Base-by-base conservation (phyloP, 2,329 filamentous ascomycete species). In the Colletotrichum destructivum region DNA sequence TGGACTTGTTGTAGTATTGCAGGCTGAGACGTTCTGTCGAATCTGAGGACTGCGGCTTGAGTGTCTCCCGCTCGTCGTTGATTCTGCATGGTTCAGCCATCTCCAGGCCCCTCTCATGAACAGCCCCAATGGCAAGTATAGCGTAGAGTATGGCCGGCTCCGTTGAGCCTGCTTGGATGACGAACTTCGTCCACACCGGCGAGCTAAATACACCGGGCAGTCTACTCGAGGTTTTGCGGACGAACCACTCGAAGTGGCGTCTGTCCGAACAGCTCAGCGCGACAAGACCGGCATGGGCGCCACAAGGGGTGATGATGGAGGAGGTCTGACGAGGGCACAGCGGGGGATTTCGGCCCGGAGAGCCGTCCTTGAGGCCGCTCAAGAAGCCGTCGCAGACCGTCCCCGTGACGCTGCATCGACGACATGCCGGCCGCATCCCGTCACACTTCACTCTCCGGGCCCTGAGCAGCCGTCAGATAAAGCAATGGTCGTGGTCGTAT, bases 211-310 rank as follows among this genome's bases (percentile, higher is more conserved):
- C 76, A 0, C 82, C 82, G 0, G 79, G 79, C 0, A 85, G 70
- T 63, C 84, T 84, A 4, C 75, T 73, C 0, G 75, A 76, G 5
- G 81, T 84, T 23, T 81, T 80, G 44, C 75, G 75, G 18, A 79
- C 79, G 76, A 88, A 88, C 80, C 84, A 87, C 16, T 84, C 81
- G 18, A 86, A 80, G 65, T 77, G 56, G 82, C 78, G 9, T 69
- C 60, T 67, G 12, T 66, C 55, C 8, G 54, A 21, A 9, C n/a
- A n/a, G 4, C 31, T 35, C 0, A 66, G 46, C 16, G 35, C 49
- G 26, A 46, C 35, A 11, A 59, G 44, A 26, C 62, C 56, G 26
- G 51, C 23, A 8, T 63, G 70, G 5, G 40, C 35, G 12, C 59
- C 21, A 26, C 54, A 51, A 13, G 23, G 15, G 13, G 62, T 21